These are phyloP conservation scores for Annulohypoxylon truncatum DNA, from an alignment of 2,329 filamentous ascomycete genomes.

Conservation along the genomic window DNA sequence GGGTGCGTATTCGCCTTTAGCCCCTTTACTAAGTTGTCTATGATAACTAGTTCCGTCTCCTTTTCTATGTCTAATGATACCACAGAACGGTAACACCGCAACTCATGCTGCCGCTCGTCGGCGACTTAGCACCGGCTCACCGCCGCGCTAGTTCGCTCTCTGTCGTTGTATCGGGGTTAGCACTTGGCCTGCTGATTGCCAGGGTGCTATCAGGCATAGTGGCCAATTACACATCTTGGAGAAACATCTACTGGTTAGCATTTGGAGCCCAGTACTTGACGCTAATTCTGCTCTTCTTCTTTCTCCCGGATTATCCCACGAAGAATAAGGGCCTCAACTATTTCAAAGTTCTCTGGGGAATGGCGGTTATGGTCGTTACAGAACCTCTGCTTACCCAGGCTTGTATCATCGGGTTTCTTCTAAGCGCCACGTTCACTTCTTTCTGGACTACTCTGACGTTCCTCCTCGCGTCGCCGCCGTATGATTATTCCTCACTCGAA, in stretches of 20 bases:
- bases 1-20: constrained; percentile 55
- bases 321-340: constrained; percentile 72
- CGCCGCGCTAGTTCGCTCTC: constrained; percentile 71
- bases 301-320: constrained; percentile 76
- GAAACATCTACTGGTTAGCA: constrained; percentile 75
- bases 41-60: not conserved
- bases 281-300: constrained; percentile 69
- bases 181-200: constrained; percentile 74
- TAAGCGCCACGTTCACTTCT: constrained; percentile 68
- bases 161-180: constrained; percentile 73
- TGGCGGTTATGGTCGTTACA: constrained; percentile 66
- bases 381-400: constrained; percentile 73
- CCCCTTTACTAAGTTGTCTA: constrained; percentile 50
- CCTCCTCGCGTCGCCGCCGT: constrained; percentile 76
- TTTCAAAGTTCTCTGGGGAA: constrained; percentile 68
- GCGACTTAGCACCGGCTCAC: constrained; percentile 72
- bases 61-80: constrained; percentile 7
- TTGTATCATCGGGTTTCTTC: constrained; percentile 55
- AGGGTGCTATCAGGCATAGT: constrained; percentile 77
- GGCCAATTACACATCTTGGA: constrained; percentile 73
- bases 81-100: constrained; percentile 54
- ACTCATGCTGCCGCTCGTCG: constrained; percentile 77
- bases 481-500: constrained; percentile 71
- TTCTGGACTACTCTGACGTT: constrained; percentile 84
- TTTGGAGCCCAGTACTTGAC: constrained; percentile 73